Conservation (phyloP, 352 stramenopile genomes). For the Globisporangium irregulare region DNA sequence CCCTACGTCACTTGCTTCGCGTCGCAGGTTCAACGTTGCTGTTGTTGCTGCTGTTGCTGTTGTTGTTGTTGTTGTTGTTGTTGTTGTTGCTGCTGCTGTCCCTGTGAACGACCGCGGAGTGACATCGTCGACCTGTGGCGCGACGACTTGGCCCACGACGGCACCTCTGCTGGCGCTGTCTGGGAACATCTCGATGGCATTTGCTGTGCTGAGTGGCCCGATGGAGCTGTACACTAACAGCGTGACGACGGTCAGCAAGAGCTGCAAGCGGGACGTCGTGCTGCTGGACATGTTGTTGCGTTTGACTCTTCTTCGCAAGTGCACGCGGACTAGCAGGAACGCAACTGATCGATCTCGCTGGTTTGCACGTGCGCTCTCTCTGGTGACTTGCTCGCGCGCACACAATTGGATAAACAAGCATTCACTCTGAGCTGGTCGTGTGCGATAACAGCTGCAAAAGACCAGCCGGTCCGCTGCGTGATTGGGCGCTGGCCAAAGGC, state of each 20-base stretch:
- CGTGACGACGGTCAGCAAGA: not conserved
- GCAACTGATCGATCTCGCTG: not conserved
- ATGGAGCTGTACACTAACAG: constrained; percentile 1
- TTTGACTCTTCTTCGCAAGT: not conserved
- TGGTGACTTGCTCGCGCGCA: not conserved
- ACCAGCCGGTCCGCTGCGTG: not conserved
- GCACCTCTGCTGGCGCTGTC: not conserved
- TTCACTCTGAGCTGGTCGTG: not conserved
- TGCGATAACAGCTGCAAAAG: not conserved
- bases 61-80: not conserved
- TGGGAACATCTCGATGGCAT: constrained; percentile 10
- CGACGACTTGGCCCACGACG: constrained; percentile 9
- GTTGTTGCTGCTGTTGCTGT: not conserved
- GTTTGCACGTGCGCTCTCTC: not conserved
- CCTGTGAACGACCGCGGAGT: not conserved
- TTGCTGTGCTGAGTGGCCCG: not conserved
- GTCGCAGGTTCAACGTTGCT: not conserved
- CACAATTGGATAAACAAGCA: not conserved
- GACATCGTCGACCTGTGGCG: constrained; percentile 2
- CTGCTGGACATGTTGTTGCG: not conserved
- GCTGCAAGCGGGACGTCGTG: not conserved
- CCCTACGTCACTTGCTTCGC: not conserved
- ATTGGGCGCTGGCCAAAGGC: not conserved
- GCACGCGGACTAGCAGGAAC: not conserved
- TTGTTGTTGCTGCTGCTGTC: not conserved